Conservation (phyloP, 257 asterid species). For the Euphrasia confusa region DNA sequence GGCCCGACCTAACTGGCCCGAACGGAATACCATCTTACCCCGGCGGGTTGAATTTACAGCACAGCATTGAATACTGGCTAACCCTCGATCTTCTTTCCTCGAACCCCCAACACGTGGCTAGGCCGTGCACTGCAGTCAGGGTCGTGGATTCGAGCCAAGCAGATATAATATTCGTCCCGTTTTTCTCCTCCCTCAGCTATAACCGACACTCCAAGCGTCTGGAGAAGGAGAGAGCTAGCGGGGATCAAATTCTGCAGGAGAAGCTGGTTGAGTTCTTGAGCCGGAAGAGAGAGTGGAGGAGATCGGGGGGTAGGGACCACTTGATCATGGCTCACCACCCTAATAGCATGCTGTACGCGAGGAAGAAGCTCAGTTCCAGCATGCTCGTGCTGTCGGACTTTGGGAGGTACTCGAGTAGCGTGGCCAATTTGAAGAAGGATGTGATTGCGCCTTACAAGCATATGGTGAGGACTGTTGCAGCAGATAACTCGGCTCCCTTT, state of each 20-base stretch:
- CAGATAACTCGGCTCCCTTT: constrained; percentile 45
- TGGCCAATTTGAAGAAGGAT: constrained; percentile 73
- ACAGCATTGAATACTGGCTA: constrained; percentile 77
- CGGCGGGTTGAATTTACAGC: constrained; percentile 73
- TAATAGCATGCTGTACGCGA: constrained; percentile 61
- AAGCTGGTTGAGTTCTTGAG: constrained; percentile 50
- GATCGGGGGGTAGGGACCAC: constrained; percentile 62
- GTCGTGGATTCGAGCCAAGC: constrained; percentile 55
- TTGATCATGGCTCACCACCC: constrained; percentile 74
- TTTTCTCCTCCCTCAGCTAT: constrained; percentile 75
- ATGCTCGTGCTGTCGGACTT: constrained; percentile 77
- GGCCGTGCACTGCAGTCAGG: constrained; percentile 61
- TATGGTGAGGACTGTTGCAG: constrained; percentile 50
- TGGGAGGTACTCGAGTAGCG: constrained; percentile 52
- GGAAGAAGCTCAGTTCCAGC: constrained; percentile 53
- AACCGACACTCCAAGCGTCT: constrained; percentile 53
- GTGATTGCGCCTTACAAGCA: constrained; percentile 85
- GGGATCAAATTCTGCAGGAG: constrained; percentile 51
- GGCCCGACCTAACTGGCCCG: constrained; percentile 50
- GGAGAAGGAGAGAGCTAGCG: constrained; percentile 32
- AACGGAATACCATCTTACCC: constrained; percentile 56
- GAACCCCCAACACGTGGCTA: constrained; percentile 27
- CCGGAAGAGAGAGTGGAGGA: constrained; percentile 55
- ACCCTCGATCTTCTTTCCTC: constrained; percentile 75
- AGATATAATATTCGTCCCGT: constrained; percentile 61